phyloP scores from a whole-genome alignment of 2,329 filamentous ascomycete species.

The Fusarium redolens region DNA sequence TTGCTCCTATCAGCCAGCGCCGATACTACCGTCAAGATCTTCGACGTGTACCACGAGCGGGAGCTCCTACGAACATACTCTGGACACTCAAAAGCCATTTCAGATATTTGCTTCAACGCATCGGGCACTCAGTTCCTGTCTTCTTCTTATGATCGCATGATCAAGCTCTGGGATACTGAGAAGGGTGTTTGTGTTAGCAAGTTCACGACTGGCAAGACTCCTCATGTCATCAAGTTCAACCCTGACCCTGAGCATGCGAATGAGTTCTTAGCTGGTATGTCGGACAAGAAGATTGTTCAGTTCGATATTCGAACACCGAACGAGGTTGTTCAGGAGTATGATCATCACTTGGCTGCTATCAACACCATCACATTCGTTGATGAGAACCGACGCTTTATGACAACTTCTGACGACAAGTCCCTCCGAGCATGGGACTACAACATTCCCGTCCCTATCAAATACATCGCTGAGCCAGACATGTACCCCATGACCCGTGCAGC shows the following conservation, averaged over 20 bases:
- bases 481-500: constrained; percentile 91
- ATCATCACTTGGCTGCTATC: constrained; percentile 96
- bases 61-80: constrained; percentile 92
- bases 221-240: constrained; percentile 95
- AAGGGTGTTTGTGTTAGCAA: constrained; percentile 88
- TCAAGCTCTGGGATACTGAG: constrained; percentile 99
- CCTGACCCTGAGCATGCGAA: constrained; percentile 79
- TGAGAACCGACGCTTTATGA: constrained; percentile 94
- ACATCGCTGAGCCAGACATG: constrained; percentile 98
- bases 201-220: constrained; percentile 94
- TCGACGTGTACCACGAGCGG: constrained; percentile 91
- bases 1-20: constrained; percentile 89
- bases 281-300: constrained; percentile 98
- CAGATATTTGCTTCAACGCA: constrained; percentile 88
- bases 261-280: constrained; percentile 97
- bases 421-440: constrained; percentile 98
- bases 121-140: constrained; percentile 88
- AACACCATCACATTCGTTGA: constrained; percentile 98
- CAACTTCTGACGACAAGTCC: constrained; percentile 96
- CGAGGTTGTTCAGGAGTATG: constrained; percentile 94
- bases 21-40: constrained; percentile 91
- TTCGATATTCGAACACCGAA: constrained; percentile 85
- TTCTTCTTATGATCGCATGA: constrained; percentile 92
- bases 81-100: constrained; percentile 89
- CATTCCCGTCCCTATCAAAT: constrained; percentile 98